These are phyloP conservation scores for Citrus mangshanensis DNA, from an alignment of 345 rosid genomes.

Conservation along the genomic window DNA sequence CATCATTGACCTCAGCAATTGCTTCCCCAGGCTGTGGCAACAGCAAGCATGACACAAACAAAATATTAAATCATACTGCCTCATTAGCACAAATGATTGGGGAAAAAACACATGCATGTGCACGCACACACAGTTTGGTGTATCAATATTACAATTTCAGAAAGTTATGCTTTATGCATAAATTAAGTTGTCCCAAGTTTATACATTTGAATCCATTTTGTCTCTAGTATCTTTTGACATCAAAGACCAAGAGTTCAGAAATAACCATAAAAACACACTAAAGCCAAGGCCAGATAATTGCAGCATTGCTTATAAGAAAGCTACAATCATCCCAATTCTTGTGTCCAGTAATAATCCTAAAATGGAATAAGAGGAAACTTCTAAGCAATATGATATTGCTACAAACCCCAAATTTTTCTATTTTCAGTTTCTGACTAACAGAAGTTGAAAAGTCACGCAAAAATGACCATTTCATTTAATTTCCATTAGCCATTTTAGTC, in stretches of 20 bases:
- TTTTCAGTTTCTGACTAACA: background rate
- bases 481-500: background rate
- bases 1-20: conserved; percentile 43
- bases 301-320: background rate
- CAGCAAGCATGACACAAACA: background rate
- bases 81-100: background rate
- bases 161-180: background rate
- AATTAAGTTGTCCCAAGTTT: background rate
- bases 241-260: background rate
- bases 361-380: background rate
- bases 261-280: background rate
- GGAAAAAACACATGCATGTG: background rate
- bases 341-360: background rate
- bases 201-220: background rate
- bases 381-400: background rate
- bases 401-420: background rate
- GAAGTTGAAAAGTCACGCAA: background rate
- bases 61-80: background rate
- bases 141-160: background rate
- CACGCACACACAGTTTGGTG: background rate
- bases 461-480: background rate
- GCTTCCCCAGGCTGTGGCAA: conserved; percentile 43
- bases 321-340: background rate
- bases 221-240: background rate
- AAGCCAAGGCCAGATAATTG: background rate